Base-by-base conservation (phyloP, 805 yeast genomes). In the Wickerhamiella bombiphila region DNA sequence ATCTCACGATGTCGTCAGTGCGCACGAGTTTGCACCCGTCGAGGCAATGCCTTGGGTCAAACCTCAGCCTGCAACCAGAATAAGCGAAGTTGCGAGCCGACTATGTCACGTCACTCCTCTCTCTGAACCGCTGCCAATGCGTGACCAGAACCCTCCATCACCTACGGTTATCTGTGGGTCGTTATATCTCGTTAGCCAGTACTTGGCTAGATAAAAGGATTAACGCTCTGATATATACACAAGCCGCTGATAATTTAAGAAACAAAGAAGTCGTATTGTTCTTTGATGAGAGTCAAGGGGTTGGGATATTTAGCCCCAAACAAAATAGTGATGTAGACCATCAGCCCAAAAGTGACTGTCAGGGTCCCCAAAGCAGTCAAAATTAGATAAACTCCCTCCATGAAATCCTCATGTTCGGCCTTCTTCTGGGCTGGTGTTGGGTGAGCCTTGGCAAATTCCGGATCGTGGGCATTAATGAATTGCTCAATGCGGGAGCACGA, bases 11-110 rank as follows among this genome's bases (percentile, higher is more conserved):
- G 55, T 60, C 2, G 69, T 86, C 0, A 58, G 77, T 1, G 66
- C 76, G 1, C 74, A 88, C 0, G 52, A 61, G 22, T 91, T 86
- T 53, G 69, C 74, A 2, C 49, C 60, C 1, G 88, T 93, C 0
- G 86, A 77, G 11, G 78, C 82, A 0, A 91, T 91, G 98, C 95
- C 97, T 0, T 91, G 97, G 97, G 74, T 91, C 4, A 50, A 63
- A 30, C 59, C 86, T 1, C 64, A 63, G 44, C 49, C 53, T 3
- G 50, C 62, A 1, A 48, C 40, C 1, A 58, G 54, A 14, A 50
- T 76, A 25, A 35, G 38, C 13, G 6, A 37, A 35, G 42, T 43
- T 39, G 46, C 48, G 32, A 20, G 36, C 34, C n/a, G 26, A 42
- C 22, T 39, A 9, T 22, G 44, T 4, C 54, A 51, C 4, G 51